Conservation (phyloP, 306 rosid species). For the Trichosanthes cucumerina region DNA sequence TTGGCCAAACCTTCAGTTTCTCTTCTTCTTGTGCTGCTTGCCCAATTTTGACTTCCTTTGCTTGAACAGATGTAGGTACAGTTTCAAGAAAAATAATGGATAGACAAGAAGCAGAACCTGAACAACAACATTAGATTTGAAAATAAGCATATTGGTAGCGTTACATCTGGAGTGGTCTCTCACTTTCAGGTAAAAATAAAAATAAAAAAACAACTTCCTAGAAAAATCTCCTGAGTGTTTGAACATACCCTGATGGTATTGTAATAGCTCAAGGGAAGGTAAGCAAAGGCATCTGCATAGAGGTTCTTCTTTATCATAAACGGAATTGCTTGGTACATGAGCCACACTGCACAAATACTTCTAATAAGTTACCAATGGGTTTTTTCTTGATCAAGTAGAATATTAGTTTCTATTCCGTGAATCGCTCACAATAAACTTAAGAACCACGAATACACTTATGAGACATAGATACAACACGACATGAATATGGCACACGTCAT, state of each 20-base stretch:
- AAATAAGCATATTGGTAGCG: background rate
- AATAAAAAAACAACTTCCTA: background rate
- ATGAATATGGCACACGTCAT: too few species aligned
- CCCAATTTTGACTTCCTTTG: conserved; percentile 69
- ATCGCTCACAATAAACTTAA: too few species aligned
- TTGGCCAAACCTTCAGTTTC: conserved; percentile 18
- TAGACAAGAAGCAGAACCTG: conserved; percentile 66
- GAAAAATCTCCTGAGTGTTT: background rate
- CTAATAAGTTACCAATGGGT: background rate
- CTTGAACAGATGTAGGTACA: conserved; percentile 80
- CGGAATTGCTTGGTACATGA: conserved; percentile 75
- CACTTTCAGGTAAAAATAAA: conserved; percentile 3
- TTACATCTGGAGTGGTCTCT: background rate
- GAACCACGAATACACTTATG: too few species aligned
- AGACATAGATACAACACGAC: too few species aligned
- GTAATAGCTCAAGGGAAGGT: conserved; percentile 59
- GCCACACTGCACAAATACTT: conserved; percentile 49
- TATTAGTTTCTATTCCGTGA: background rate
- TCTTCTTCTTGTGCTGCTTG: conserved; percentile 42
- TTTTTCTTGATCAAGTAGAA: background rate
- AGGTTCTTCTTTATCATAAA: conserved; percentile 51
- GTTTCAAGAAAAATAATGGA: conserved; percentile 69
- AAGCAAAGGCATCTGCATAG: conserved; percentile 38
- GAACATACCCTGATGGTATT: conserved; percentile 57
- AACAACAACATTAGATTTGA: conserved; percentile 11